A percentile compares a stretch with the other conserved stretches of the same genome.
Evolutionary conservation across 495 filamentous ascomycete genomes (phyloP).

Genomic region (Penicillium dipodomyicola): DNA sequence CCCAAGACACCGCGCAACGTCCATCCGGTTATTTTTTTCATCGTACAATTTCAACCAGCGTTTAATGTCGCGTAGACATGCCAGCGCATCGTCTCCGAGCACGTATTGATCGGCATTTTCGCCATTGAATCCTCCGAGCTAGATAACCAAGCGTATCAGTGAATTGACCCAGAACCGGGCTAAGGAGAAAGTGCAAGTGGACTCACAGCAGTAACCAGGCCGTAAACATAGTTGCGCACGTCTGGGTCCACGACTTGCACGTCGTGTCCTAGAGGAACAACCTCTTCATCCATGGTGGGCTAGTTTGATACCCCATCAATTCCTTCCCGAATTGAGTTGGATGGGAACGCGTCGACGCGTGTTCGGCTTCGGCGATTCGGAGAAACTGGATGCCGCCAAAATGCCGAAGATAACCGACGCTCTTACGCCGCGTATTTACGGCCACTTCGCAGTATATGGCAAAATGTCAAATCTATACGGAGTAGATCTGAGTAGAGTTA

Average conservation of each 20-base stretch:
- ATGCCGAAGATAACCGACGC: conserved; percentile 45
- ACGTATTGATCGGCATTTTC: conserved; percentile 80
- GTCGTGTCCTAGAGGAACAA: conserved; percentile 35
- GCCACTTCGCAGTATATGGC: conserved; percentile 4
- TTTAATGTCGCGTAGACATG: conserved; percentile 87
- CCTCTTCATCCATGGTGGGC: conserved; percentile 44
- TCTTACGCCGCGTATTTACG: background rate
- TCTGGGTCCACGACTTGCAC: conserved; percentile 72
- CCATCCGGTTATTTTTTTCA: conserved; percentile 88
- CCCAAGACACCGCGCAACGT: conserved; percentile 89
- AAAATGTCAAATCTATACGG: conserved; percentile 1
- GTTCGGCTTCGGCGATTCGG: conserved; percentile 30
- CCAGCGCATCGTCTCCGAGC: conserved; percentile 89
- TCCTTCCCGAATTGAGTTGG: conserved; percentile 27
- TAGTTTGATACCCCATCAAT: conserved; percentile 7
- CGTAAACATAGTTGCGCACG: conserved; percentile 86
- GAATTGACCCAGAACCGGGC: conserved; percentile 15
- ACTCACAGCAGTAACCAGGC: conserved; percentile 86
- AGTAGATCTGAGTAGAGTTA: background rate
- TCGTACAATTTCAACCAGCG: conserved; percentile 95
- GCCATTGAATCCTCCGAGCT: conserved; percentile 85
- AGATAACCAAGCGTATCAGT: conserved; percentile 20
- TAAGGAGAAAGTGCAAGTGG: background rate
- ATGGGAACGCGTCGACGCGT: conserved; percentile 36
- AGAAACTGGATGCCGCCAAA: conserved; percentile 29